phyloP scores from a whole-genome alignment of 1,284 basidiomycete genomes.

The Earliella scabrosa region DNA sequence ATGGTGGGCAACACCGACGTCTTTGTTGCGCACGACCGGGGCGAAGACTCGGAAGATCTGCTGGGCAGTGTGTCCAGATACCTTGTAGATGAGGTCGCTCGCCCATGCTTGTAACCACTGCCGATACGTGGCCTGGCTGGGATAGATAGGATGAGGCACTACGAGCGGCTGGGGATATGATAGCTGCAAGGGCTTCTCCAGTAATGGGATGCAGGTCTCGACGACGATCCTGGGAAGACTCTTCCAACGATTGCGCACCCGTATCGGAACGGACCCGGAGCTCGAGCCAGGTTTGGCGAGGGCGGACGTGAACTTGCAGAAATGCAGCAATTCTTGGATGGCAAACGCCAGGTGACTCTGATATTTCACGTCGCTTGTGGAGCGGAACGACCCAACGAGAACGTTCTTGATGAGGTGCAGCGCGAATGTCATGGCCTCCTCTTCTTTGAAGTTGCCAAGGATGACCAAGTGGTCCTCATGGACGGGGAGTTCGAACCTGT shows the following conservation, averaged over 20 bases:
- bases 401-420: slow-evolving; percentile 87
- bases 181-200: slow-evolving; percentile 74
- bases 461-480: slow-evolving; percentile 76
- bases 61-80: slow-evolving; percentile 59
- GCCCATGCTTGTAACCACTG: slow-evolving; percentile 98
- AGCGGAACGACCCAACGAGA: slow-evolving; percentile 90
- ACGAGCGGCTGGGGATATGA: slow-evolving; percentile 41
- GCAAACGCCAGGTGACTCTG: slow-evolving; percentile 90
- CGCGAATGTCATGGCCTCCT: slow-evolving; percentile 83
- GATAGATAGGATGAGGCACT: slow-evolving; percentile 78
- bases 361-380: slow-evolving; percentile 93
- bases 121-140: slow-evolving; percentile 78
- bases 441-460: slow-evolving; percentile 83
- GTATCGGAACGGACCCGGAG: slow-evolving; percentile 60
- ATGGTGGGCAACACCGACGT: slow-evolving; percentile 90
- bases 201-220: slow-evolving; percentile 89
- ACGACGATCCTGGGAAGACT: slow-evolving; percentile 82
- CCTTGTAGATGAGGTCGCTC: slow-evolving; percentile 77
- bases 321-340: slow-evolving; percentile 91
- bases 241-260: slow-evolving; percentile 78
- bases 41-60: slow-evolving; percentile 84
- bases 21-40: slow-evolving; percentile 83
- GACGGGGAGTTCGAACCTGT: slow-evolving; percentile 78
- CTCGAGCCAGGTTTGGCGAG: slow-evolving; percentile 57
- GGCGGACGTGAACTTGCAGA: slow-evolving; percentile 85